These are phyloP conservation scores for Chaetomium sp. DNA, from an alignment of 2,329 filamentous ascomycete species.

Conservation along the genomic window DNA sequence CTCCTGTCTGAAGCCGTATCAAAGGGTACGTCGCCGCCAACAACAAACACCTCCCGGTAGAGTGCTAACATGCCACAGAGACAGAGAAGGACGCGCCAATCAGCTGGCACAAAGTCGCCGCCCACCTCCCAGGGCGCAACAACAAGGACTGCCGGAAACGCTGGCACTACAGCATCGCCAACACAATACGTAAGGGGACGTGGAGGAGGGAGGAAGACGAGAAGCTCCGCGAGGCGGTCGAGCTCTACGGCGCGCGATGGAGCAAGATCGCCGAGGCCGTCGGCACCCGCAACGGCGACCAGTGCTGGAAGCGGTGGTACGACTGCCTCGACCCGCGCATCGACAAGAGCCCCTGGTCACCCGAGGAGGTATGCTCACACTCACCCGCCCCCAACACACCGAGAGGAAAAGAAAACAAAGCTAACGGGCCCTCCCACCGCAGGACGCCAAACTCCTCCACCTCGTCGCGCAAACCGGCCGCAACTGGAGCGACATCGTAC, in stretches of 20 bases:
- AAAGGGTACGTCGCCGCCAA: slow-evolving; percentile 22
- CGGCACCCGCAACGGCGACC: slow-evolving; percentile 35
- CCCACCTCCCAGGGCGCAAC: slow-evolving; percentile 33
- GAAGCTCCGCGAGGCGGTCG: slow-evolving; percentile 32
- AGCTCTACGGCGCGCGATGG: slow-evolving; percentile 35
- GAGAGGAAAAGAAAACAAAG: neutral
- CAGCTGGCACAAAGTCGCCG: slow-evolving; percentile 35
- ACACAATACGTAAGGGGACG: slow-evolving; percentile 35
- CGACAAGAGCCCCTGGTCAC: slow-evolving; percentile 36
- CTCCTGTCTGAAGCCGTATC: slow-evolving; percentile 30
- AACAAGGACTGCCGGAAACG: slow-evolving; percentile 38
- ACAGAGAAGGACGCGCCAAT: slow-evolving; percentile 29
- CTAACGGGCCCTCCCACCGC: neutral
- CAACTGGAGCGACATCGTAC: slow-evolving; percentile 36
- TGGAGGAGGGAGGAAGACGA: slow-evolving; percentile 36
- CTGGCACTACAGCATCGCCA: slow-evolving; percentile 36
- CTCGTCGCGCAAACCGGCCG: slow-evolving; percentile 33
- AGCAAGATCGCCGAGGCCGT: slow-evolving; percentile 35
- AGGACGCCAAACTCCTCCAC: slow-evolving; percentile 33
- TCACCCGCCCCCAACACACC: neutral
- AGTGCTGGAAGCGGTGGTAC: slow-evolving; percentile 38
- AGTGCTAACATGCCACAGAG: slow-evolving; percentile 22
- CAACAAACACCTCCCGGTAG: too few species aligned
- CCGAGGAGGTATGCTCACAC: slow-evolving; percentile 30
- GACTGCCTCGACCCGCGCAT: slow-evolving; percentile 35